Evolutionary conservation across 1,284 basidiomycete genomes (phyloP), one percentile per base, ranked within the genome.

Genomic region (Takashimella tepidaria): DNA sequence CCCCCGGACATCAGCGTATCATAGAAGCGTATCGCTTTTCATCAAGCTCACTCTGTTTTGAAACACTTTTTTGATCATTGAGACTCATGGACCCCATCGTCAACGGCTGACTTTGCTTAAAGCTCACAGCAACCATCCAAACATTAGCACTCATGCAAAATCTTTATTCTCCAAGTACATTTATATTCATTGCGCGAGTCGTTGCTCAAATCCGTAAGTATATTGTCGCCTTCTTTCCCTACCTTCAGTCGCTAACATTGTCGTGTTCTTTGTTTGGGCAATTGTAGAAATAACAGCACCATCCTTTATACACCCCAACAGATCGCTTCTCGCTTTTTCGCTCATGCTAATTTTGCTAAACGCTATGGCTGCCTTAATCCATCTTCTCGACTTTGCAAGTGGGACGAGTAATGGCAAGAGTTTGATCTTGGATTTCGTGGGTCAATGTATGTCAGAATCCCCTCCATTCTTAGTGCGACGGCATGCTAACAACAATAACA

Each of bases 351-450:
- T 57, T 1, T 21, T 53, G 1, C 56, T 69, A 47, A 75, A 73
- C 48, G 19, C 59, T 12, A 59, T 59, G 16, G 67, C 65, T 3
- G 59, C 45, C 1, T 54, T 69, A 13, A 57, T 75, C 13, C 73
- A 75, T 49, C 22, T 69, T 10, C 51, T 73, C 12, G 70, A 72
- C 48, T 65, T 68, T 51, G 52, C 51, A 5, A 55, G 58, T 3
- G 67, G 64, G 1, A 56, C 60, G 59, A 61, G 63, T 50, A 63
- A 63, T 10, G 61, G 61, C 5, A 70, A 68, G 46, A 67, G 68
- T 2, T 13, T 73, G 27, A 55, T 75, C 20, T 57, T 75, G 26
- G 73, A 75, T 49, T 75, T 75, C 49, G 64, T 73, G 2, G 73
- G 73, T 2, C 68, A 73, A 50, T 56, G 72, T 73, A 54, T 50